Base-by-base conservation (phyloP, 2,329 filamentous ascomycete genomes). In the Ophiostoma pallidulum region DNA sequence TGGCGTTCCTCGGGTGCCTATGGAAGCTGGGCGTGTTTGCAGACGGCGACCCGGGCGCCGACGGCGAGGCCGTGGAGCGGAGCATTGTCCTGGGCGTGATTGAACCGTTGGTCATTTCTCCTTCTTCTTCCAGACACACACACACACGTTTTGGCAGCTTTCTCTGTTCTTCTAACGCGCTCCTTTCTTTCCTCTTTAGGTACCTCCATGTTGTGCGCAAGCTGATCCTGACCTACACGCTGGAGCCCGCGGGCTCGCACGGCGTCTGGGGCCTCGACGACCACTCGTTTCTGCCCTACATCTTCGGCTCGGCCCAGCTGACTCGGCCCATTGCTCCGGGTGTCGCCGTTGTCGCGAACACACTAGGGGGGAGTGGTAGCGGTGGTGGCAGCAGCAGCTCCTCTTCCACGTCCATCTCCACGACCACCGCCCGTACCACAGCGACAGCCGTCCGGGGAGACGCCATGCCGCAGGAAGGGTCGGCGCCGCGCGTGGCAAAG, bases 211-310 rank as follows among this genome's bases (percentile, higher is more conserved):
- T 97, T 2, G 73, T 95, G 39, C 82, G 92, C 33, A 80, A 77
- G 36, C 73, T 98, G 9, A 96, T 98, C 57, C 71, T 87, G 43
- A 91, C 82, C 3, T 98, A 97, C 63, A 96, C 83, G 1, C 77
- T 98, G 18, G 92, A 98, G 61, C 92, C 92, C 4, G 92, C 92
- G 6, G 92, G 92, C 3, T 94, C 91, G 1, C 92, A 97, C 61
- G 92, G 92, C 3, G 92, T 98, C 18, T 98, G 92, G 92, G 92
- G 92, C 18, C 74, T 98, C n/a, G 92, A 98, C 62, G 92, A 98
- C 63, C 91, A 98, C 66, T 90, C 81, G 8, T 97, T 98, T 63
- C 65, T 92, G 22, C 86, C 92, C 0, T 98, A 97, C 64, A 87
- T 98, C 48, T 90, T 97, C 54, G 92, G 92, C 28, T 95, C 90